phyloP scores from a whole-genome alignment of 352 stramenopile genomes.

The Globisporangium apiculatum region DNA sequence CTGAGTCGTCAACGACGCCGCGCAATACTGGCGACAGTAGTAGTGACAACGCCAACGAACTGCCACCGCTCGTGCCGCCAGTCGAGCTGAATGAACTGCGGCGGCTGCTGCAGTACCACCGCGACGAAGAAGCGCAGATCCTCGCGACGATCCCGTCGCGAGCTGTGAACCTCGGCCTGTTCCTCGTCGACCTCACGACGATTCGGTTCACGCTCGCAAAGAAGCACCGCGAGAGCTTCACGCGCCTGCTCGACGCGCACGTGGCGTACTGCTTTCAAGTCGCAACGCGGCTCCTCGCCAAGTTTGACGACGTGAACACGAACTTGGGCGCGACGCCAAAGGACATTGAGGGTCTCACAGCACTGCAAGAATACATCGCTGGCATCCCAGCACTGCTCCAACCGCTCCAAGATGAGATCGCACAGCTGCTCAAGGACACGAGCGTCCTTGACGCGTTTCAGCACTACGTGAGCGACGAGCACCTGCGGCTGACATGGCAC shows the following conservation, averaged over 20 bases:
- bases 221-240: conserved; percentile 77
- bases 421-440: conserved; percentile 75
- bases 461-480: conserved; percentile 78
- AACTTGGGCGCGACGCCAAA: conserved; percentile 75
- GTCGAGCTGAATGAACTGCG: conserved; percentile 73
- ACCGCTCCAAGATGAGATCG: conserved; percentile 75
- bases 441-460: conserved; percentile 76
- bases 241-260: conserved; percentile 63
- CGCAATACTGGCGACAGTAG: conserved; percentile 10
- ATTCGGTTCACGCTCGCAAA: conserved; percentile 67
- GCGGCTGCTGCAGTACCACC: conserved; percentile 54
- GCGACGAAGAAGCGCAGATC: conserved; percentile 57
- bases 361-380: conserved; percentile 84
- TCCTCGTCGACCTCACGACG: conserved; percentile 73
- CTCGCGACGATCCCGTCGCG: conserved; percentile 58
- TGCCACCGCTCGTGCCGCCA: conserved; percentile 40
- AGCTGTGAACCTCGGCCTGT: conserved; percentile 69
- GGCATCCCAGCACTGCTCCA: conserved; percentile 61
- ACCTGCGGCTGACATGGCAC: conserved; percentile 86
- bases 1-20: conserved; percentile 14
- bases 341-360: conserved; percentile 89
- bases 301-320: conserved; percentile 86
- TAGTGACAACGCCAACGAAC: conserved; percentile 24
- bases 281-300: conserved; percentile 54
- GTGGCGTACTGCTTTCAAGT: conserved; percentile 59